A percentile compares a stretch with the other conserved stretches of the same genome.
phyloP scores from a whole-genome alignment of 345 rosid genomes.

The Acer campestre region DNA sequence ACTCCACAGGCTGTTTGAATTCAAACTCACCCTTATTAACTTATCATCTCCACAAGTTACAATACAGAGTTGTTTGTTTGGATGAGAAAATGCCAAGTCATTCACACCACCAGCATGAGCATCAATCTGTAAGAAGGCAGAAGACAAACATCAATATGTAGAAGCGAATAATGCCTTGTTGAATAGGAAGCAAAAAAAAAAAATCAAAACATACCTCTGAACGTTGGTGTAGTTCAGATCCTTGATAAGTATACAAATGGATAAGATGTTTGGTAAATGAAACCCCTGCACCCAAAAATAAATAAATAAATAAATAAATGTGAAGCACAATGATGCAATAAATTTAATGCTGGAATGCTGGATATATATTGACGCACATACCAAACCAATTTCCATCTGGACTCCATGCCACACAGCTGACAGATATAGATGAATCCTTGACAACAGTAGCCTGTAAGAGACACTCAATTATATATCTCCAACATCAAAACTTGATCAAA shows the following conservation, averaged over 20 bases:
- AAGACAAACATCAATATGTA: conserved; percentile 19
- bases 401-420: conserved; percentile 63
- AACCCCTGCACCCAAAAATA: conserved; percentile 29
- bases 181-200: not conserved
- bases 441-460: conserved; percentile 43
- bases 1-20: conserved; percentile 1
- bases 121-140: conserved; percentile 26
- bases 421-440: conserved; percentile 52
- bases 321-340: not conserved
- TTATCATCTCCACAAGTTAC: conserved; percentile 45
- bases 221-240: conserved; percentile 31
- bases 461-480: conserved; percentile 18
- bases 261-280: conserved; percentile 37
- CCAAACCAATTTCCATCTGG: conserved; percentile 68
- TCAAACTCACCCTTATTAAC: conserved; percentile 28
- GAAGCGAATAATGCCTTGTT: not conserved
- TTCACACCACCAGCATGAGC: conserved; percentile 44
- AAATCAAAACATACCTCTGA: conserved; percentile 28
- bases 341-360: not conserved
- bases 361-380: conserved; percentile 26
- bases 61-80: conserved; percentile 32
- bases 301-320: not conserved
- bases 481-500: conserved; percentile 19
- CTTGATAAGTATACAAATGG: conserved; percentile 31
- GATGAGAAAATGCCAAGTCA: conserved; percentile 41